Conservation (phyloP, 2,329 filamentous ascomycete species). For the Monilinia fructigena region DNA sequence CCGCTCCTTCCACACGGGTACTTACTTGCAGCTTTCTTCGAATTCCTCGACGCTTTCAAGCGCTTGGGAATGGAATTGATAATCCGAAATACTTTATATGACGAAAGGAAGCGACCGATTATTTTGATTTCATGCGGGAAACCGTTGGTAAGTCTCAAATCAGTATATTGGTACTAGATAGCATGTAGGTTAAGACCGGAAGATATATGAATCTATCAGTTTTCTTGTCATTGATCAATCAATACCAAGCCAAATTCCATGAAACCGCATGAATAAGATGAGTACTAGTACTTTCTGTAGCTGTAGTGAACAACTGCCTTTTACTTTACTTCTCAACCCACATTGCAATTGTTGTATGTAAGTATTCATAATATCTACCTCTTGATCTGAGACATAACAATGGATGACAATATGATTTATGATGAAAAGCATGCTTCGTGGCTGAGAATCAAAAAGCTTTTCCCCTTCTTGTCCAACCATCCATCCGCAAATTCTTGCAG, state of each 20-base stretch:
- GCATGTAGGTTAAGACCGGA: not conserved
- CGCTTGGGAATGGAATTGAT: constrained; percentile 3
- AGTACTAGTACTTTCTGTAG: not conserved
- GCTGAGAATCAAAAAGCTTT: constrained; percentile 5
- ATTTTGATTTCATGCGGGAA: constrained; percentile 8
- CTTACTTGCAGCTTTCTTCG: constrained; percentile 1
- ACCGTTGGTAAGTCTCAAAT: constrained; percentile 10
- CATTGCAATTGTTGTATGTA: not conserved
- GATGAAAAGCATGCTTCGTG: constrained; percentile 20
- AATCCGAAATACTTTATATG: constrained; percentile 20
- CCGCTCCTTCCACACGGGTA: constrained; percentile 16
- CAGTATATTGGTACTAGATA: not conserved
- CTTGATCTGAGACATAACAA: constrained; percentile 3
- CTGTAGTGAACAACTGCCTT: not conserved
- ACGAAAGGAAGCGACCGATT: not conserved
- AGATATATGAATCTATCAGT: constrained; percentile 16
- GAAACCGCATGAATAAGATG: constrained; percentile 1
- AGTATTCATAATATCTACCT: constrained; percentile 12
- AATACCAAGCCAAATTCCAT: not conserved
- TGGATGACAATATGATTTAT: constrained; percentile 14
- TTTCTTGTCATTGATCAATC: constrained; percentile 6
- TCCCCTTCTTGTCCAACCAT: constrained; percentile 2
- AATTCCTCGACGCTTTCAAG: constrained; percentile 7
- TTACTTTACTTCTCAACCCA: not conserved
- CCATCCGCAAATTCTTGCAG: constrained; percentile 14